Base-by-base conservation (phyloP, 176 grass and related monocot genomes). In the Ampelocalamus luodianensis region DNA sequence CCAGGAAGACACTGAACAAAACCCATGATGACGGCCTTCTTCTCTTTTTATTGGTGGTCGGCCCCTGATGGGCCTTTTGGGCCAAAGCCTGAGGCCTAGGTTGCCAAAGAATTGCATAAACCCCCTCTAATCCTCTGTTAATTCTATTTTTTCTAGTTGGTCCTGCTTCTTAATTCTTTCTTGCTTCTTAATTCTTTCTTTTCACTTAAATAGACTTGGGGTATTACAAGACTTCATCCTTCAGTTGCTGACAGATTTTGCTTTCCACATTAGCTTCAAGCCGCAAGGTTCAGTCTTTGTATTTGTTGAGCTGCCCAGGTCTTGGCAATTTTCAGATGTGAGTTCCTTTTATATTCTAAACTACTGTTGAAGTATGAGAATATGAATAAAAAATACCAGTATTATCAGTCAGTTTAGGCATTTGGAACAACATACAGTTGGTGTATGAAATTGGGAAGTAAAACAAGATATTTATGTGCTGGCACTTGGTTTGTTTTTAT, bases 221-320 rank as follows among this genome's bases (percentile, higher is more conserved):
- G n/a, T n/a, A n/a, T n/a, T n/a, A n/a, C n/a, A n/a, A n/a, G n/a
- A n/a, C n/a, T n/a, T 85, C 77, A 82, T 98, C 64, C 79, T 98
- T 89, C 82, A 90, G 82, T 65, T 93, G 76, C 86, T 98, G 74
- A 86, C 78, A 60, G 85, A 91, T 53, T 70, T 93, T 23, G 95
- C 91, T 14, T 89, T 95, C 71, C 66, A 87, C 74, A 86, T 95
- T 78, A 82, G 68, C 72, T 92, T 93, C 79, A 90, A 90, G 72
- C 95, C 93, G 42, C 89, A 95, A 79, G 95, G 95, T 80, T 93
- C 95, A 34, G 85, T 93, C 16, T 98, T 98, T 49, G 85, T 90
- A 5, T 98, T 98, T 76, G 93, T 89, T 79, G 89, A 95, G 89
- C 67, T 98, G 50, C 93, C 93, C 40, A 64, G 71, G 58, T 84